Base-by-base conservation (phyloP, 1,284 basidiomycete species). In the Boletus mariae region DNA sequence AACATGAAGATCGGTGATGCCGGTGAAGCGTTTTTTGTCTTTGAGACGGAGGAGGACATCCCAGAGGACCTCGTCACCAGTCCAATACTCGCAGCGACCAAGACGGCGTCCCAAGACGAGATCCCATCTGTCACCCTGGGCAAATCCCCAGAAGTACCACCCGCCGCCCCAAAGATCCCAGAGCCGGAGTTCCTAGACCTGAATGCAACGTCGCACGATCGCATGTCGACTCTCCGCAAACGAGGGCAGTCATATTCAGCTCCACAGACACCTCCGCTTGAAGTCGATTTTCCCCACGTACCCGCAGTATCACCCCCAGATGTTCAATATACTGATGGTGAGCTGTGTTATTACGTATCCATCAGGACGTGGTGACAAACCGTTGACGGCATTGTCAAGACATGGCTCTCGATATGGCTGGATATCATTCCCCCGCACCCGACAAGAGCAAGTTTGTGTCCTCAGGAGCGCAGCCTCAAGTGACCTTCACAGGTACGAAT, bases 1-100 rank as follows among this genome's bases (percentile, higher is more conserved):
- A 83, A 82, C 66, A 99, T 99, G 97, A 99, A 99, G 78, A 95
- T 99, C 60, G 94, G 94, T 42, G 96, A 99, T 57, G 92, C 95
- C 2, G 97, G 97, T 17, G 97, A 99, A 73, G 97, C 96, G 0
- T 99, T 99, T 78, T 99, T 99, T 66, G 91, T 99, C 38, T 92
- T 99, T 61, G 95, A 99, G 72, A 98, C 96, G 1, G 93, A 97
- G 44, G 91, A 89, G 48, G 91, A 95, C 58, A 87, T 99, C 32
- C 96, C 97, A 2, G 90, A 85, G 45, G 92, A 95, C 65, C 82
- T 99, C 55, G 89, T 96, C 61, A 99, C 97, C 0, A 94, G 90
- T 72, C 97, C 97, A 23, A 75, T 96, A 20, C 82, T 95, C 17
- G 78, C 82, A 57, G 81, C 88, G 5, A 85, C 83, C 4, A 71